Evolutionary conservation across 2,329 filamentous ascomycete genomes (phyloP), one percentile per base, ranked within the genome.

Genomic region (Tolypocladium capitatum): DNA sequence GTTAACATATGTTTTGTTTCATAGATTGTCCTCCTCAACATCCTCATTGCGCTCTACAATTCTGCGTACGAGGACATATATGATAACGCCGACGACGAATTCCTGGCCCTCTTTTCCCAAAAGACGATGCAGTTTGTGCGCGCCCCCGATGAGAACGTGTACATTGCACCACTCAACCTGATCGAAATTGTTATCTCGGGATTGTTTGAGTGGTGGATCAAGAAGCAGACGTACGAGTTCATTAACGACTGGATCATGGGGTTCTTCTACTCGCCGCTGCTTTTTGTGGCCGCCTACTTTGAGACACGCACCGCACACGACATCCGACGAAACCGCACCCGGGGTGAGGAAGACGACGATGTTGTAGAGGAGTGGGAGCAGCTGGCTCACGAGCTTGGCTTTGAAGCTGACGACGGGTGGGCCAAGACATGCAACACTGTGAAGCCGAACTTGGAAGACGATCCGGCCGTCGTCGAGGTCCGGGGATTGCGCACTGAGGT

Each of bases 101-200:
- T 89, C 66, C 82, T 98, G 63, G 91, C 89, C 0, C 77, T 97
- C 4, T 96, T 95, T 66, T 78, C 87, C 0, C 86, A 94, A 56
- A 95, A 95, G 67, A 96, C 92, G 0, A 87, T 97, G 76, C 89
- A 94, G 59, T 98, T 96, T 59, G 87, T 97, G 18, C 86, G 92
- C 44, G 92, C 92, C 0, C 92, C 92, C 0, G 92, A 98, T 58
- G 92, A 98, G 65, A 98, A 98, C 56, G 92, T 98, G 48, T 98
- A 92, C 67, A 95, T 98, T 58, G 83, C 92, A 0, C 92, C 92
- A 0, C 86, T 98, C 67, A 98, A 98, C 63, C 74, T 98, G 2
- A 77, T 98, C 51, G 92, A 98, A 63, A 81, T 97, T 18, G 73
- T 95, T 51, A 71, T 78, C 51, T 76, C 96, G 3, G 77, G 85